Conservation (phyloP, 306 rosid genomes). For the Delonix regia region DNA sequence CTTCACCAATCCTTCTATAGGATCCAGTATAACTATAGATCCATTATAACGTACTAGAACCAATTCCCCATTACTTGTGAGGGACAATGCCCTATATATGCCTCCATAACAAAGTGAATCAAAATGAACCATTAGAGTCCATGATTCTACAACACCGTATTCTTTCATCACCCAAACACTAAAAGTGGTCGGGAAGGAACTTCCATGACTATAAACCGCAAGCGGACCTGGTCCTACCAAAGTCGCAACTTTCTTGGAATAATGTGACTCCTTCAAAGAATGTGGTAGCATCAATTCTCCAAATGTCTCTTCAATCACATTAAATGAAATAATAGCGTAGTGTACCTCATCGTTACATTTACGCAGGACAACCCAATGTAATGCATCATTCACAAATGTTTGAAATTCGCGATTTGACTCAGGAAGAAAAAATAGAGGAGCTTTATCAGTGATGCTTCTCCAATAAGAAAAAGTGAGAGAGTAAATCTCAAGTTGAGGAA, state of each 20-base stretch:
- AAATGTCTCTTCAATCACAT: not conserved
- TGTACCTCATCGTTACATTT: not conserved
- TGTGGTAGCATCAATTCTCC: not conserved
- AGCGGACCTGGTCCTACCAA: not conserved
- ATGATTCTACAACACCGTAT: too few species aligned
- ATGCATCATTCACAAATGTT: not conserved
- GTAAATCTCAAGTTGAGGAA: not conserved
- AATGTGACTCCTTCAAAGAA: not conserved
- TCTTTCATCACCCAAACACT: too few species aligned
- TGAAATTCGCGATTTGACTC: not conserved
- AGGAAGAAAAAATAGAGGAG: not conserved
- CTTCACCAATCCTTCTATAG: too few species aligned
- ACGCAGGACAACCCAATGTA: not conserved
- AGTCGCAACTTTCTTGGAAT: not conserved
- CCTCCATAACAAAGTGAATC: not conserved
- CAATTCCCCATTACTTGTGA: not conserved
- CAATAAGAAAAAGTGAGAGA: not conserved
- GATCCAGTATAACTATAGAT: too few species aligned
- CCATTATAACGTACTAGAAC: too few species aligned
- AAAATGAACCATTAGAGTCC: too few species aligned
- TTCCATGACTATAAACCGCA: not conserved
- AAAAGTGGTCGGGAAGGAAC: not conserved
- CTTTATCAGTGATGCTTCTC: not conserved
- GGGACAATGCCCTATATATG: not conserved
- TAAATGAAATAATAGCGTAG: not conserved